Evolutionary conservation across 768 basidiomycete species (phyloP), one percentile per base, ranked within the genome.

Genomic region (Macrolepiota albuminosa): DNA sequence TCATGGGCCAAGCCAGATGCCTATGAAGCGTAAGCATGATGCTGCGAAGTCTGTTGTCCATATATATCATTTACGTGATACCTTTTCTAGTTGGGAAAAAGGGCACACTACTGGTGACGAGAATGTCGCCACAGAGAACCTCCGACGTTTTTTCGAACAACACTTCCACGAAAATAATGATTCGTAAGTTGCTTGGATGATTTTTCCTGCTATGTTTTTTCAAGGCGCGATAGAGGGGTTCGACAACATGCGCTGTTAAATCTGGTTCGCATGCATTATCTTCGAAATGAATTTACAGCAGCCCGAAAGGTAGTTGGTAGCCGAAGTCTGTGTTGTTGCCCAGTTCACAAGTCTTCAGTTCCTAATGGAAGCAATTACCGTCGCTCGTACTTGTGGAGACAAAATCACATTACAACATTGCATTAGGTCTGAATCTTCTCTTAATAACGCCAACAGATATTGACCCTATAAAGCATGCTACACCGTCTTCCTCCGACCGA

Each of bases 61-160:
- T 56, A 14, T 49, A n/a, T 56, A 6, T 29, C 59, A 43, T 16
- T 18, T 59, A 16, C 63, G n/a, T 54, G 33, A 43, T 55, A 33
- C 54, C 29, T 21, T 33, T 21, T 31, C 40, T 31, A 93, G 91
- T 6, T 93, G 84, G 81, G 84, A 91, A 67, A 82, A 82, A 57
- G 83, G 81, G 7, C 68, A 80, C n/a, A 76, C 80, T 13, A 80
- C 82, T 6, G 89, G 88, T 0, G 91, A 93, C 70, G 85, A 86
- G 62, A 84, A 83, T 48, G 64, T 81, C 9, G 90, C 89, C 0
- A 78, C 82, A 2, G 90, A 91, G 63, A 87, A 84, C 64, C 72
- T 94, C 42, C 81, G 91, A 37, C 76, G 83, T 55, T 94, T 89
- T 70, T 94, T 93, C 64, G 91, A 93, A 68, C 92, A 93, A 61